Conservation (phyloP, 2,329 filamentous ascomycete genomes). For the Zopfia rhizophila region DNA sequence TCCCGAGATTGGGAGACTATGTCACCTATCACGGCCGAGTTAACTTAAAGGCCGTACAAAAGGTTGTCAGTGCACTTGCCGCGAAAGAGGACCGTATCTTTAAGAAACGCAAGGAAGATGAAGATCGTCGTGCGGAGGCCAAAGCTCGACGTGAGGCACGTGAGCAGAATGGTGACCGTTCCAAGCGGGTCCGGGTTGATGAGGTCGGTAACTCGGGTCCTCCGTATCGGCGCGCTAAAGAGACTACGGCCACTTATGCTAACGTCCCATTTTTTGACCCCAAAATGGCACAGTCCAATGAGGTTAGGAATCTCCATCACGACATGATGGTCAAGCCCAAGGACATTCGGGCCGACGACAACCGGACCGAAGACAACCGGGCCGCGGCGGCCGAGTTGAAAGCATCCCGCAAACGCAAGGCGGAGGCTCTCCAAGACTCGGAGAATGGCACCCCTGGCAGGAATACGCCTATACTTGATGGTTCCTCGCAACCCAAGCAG, state of each 20-base stretch:
- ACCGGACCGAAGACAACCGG: conserved; percentile 86
- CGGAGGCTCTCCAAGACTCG: conserved; percentile 61
- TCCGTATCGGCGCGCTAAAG: conserved; percentile 46
- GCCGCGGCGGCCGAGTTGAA: conserved; percentile 90
- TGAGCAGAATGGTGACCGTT: conserved; percentile 44
- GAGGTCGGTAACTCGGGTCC: conserved; percentile 31
- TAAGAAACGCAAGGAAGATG: conserved; percentile 82
- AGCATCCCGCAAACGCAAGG: conserved; percentile 69
- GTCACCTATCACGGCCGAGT: conserved; percentile 95
- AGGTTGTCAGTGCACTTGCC: conserved; percentile 86
- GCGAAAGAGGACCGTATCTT: conserved; percentile 97
- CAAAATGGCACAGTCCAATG: conserved; percentile 48
- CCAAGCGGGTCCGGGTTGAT: conserved; percentile 47
- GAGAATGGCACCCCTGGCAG: conserved; percentile 68
- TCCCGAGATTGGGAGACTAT: conserved; percentile 92
- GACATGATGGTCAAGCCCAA: conserved; percentile 86
- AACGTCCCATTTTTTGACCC: conserved; percentile 50
- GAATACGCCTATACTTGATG: conserved; percentile 64
- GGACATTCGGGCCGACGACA: conserved; percentile 96
- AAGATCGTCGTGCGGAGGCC: conserved; percentile 83
- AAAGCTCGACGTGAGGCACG: conserved; percentile 64
- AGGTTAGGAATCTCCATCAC: conserved; percentile 72
- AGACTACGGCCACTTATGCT: conserved; percentile 46
- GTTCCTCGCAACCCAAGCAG: conserved; percentile 57
- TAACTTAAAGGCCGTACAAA: conserved; percentile 84